Base-by-base conservation (phyloP, 805 yeast genomes). In the Candida berthetii region DNA sequence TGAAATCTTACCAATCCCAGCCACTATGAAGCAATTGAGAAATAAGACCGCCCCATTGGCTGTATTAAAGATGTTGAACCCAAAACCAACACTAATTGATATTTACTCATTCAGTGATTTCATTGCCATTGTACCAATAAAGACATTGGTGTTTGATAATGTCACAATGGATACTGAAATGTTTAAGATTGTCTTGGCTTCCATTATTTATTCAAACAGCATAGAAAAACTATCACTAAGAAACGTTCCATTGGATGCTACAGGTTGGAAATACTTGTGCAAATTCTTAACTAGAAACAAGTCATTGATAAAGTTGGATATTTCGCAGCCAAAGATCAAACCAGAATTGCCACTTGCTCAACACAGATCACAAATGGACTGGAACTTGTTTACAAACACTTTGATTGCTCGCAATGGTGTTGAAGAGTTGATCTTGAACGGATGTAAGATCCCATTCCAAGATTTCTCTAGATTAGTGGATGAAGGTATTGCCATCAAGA, bases 1-100 rank as follows among this genome's bases (percentile, higher is more conserved):
- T 42, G 97, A 90, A 54, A 90, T 90, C 43, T 61, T 90, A 46
- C 97, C 98, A 2, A 90, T 90, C 38, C 91, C 96, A 3, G 91
- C 95, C 3, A 88, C 91, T 7, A 56, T 86, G 50, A 83, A 84
- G 54, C 96, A 87, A 57, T 74, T 88, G 43, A 80, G 80, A 54
- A 87, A 85, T 18, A 80, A 88, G 24, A 73, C 81, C 36, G 80
- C 85, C 1, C 95, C 96, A 4, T 60, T 90, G 19, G 80, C 86
- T 6, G 57, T 76, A 3, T 59, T 90, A 43, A 87, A 83, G 53
- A 67, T 91, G 44, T 66, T 85, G 53, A 90, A 90, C 55, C 95
- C 96, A n/a, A 71, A 78, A 40, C 98, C 98, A 2, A 85, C 96
- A 0, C 65, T 87, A 66, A 81, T 91, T 48, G 98, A 90, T 63